Conservation (phyloP, 2,329 filamentous ascomycete species). For the Colletotrichum zoysiae region DNA sequence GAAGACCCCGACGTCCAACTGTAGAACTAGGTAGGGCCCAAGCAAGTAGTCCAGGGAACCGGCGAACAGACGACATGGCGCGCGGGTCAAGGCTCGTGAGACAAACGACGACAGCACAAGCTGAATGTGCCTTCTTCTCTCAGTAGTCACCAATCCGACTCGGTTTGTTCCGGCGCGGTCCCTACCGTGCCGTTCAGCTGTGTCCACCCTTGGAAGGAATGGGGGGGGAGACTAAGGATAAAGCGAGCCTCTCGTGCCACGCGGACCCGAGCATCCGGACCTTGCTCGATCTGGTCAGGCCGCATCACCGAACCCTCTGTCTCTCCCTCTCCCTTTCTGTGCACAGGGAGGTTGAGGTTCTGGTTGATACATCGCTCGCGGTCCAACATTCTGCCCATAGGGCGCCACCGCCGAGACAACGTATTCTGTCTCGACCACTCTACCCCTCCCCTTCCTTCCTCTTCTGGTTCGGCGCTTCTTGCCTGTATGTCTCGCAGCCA, state of each 20-base stretch:
- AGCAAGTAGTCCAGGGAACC: neutral
- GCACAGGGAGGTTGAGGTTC: constrained; percentile 10
- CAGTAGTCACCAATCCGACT: neutral
- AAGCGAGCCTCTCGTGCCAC: neutral
- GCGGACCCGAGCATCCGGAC: constrained; percentile 8
- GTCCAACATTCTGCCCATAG: constrained; percentile 21
- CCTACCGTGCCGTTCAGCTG: neutral
- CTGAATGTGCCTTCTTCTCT: neutral
- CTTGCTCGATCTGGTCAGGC: constrained; percentile 12
- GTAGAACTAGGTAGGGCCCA: neutral
- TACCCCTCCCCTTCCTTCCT: no score
- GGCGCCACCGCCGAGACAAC: constrained; percentile 12
- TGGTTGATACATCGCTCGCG: constrained; percentile 5
- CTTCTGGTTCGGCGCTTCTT: constrained; percentile 1
- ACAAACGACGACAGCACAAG: neutral
- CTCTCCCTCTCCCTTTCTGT: neutral
- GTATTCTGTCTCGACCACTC: neutral
- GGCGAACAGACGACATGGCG: neutral
- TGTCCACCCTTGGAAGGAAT: neutral
- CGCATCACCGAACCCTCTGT: constrained; percentile 6
- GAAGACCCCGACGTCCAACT: neutral
- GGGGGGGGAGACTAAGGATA: neutral
- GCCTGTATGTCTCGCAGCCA: constrained; percentile 7
- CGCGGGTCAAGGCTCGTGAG: neutral
- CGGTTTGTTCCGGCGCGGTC: neutral